Evolutionary conservation across 192 early-diverging fungal species (phyloP), one percentile per base, ranked within the genome.

Genomic region (Entomortierella beljakovae): DNA sequence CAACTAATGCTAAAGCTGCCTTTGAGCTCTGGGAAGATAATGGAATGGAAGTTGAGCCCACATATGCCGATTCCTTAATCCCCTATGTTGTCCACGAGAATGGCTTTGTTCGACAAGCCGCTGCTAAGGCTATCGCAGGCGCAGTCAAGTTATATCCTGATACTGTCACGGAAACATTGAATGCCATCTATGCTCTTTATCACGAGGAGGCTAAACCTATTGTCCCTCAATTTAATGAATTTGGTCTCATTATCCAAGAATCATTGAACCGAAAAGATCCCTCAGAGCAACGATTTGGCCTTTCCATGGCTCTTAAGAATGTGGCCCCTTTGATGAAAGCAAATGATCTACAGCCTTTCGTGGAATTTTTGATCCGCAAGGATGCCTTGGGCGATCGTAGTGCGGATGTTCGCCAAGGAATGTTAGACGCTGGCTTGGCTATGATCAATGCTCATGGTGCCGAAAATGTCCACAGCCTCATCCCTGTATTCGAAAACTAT

Each of bases 201-300:
- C 68, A 71, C 31, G 85, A 88, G 46, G 80, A 88, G 89, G 85
- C 90, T 42, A 80, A 86, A 40, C 84, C 94, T 15, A 87, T 96
- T 22, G 88, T 88, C 28, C 96, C 96, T 10, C 92, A 96, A 68
- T 96, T 93, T 60, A 96, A 99, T 71, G 90, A 91, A 53, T 97
- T 86, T 66, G 97, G 96, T 43, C 92, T 99, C 62, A 85, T 97
- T 1, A 95, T 94, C 33, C 91, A 92, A 1, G 92, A 90, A 57
- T 93, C 95, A 1, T 76, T 97, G 60, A 87, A 94, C 82, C 92
- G 92, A 52, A 61, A 82, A 29, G 96, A 99, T 80, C 89, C 90
- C 34, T 92, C 91, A 71, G 87, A 88, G 38, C 85, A 94, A n/a
- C 94, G 97, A 16, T 83, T 85, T 46, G 97, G 97, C 31, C 80